Percentiles rank a stretch among this genome's conserved stretches.
These are phyloP conservation scores for Fusarium circinatum DNA, from an alignment of 2,329 filamentous ascomycete genomes.

Conservation along the genomic window DNA sequence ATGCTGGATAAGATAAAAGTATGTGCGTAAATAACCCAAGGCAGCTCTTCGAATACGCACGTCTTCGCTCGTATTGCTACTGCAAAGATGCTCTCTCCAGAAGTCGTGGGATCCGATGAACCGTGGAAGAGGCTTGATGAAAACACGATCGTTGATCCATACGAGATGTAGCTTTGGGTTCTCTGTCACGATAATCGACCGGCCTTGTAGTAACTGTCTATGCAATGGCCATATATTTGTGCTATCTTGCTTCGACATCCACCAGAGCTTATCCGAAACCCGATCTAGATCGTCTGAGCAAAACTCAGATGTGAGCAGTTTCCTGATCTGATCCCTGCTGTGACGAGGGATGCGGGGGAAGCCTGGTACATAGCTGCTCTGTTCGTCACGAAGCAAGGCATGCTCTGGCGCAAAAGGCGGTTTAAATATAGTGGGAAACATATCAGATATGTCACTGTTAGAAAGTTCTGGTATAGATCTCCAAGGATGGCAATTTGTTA, in stretches of 20 bases:
- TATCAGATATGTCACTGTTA: background rate
- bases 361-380: background rate
- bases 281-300: background rate
- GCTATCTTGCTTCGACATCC: constrained; percentile 8
- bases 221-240: background rate
- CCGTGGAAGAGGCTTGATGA: background rate
- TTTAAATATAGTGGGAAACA: background rate
- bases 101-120: background rate
- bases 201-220: background rate
- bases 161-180: constrained; percentile 2
- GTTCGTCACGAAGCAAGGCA: background rate
- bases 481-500: background rate
- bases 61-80: background rate
- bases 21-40: background rate
- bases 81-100: background rate
- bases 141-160: background rate
- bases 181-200: background rate
- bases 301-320: background rate
- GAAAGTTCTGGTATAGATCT: background rate
- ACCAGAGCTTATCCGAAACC: background rate
- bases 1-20: background rate
- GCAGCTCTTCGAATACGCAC: background rate
- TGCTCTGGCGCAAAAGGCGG: background rate
- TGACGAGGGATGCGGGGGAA: background rate
- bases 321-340: background rate